Conservation (phyloP, 495 filamentous ascomycete species). For the Amphirosellinia nigrospora region DNA sequence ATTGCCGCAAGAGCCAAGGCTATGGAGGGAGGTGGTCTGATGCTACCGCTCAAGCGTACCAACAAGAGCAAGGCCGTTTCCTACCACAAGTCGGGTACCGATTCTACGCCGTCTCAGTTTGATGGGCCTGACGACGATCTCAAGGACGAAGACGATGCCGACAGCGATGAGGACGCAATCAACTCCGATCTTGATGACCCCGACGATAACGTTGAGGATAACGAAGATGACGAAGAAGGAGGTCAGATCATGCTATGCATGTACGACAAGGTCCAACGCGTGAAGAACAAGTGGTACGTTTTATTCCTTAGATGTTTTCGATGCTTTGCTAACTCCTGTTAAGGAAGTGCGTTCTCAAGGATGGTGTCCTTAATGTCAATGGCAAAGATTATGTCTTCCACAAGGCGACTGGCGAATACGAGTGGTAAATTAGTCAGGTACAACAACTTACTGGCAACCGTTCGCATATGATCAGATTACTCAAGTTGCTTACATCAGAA, state of each 20-base stretch:
- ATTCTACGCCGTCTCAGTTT: conserved; percentile 53
- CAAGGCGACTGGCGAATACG: conserved; percentile 95
- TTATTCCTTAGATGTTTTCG: background rate
- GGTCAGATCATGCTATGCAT: conserved; percentile 96
- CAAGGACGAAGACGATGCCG: conserved; percentile 73
- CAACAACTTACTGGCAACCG: background rate
- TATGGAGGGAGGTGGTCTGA: conserved; percentile 82
- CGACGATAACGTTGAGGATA: conserved; percentile 78
- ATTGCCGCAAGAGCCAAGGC: conserved; percentile 69
- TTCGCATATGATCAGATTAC: background rate
- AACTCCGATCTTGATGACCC: conserved; percentile 98
- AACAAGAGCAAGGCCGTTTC: conserved; percentile 38
- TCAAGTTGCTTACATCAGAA: background rate
- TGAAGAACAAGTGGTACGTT: conserved; percentile 96
- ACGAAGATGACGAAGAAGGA: conserved; percentile 80
- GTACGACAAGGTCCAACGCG: conserved; percentile 98
- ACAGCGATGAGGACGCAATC: conserved; percentile 97
- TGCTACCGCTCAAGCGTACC: conserved; percentile 67
- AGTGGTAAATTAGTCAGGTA: conserved; percentile 70
- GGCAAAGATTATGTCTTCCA: conserved; percentile 97
- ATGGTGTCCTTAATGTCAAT: conserved; percentile 90
- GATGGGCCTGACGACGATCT: conserved; percentile 73
- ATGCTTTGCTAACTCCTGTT: conserved; percentile 30
- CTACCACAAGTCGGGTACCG: conserved; percentile 30
- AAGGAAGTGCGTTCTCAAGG: conserved; percentile 95